These are phyloP conservation scores for Lichtheimia ramosa DNA, from an alignment of 371 early-diverging fungal species.

Conservation along the genomic window DNA sequence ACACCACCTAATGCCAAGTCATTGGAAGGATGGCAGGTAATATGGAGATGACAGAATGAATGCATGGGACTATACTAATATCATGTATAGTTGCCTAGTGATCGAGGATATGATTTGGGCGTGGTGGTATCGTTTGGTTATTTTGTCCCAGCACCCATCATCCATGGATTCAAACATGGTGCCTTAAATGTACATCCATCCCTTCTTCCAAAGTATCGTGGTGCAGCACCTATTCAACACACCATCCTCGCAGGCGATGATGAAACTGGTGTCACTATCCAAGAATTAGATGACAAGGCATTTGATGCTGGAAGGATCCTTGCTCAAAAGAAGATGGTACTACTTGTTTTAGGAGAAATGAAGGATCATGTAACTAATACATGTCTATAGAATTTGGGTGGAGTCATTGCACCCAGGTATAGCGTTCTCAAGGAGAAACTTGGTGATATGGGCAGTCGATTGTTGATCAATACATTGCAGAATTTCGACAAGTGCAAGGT, in stretches of 20 bases:
- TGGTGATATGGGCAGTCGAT: constrained; percentile 62
- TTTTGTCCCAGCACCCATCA: constrained; percentile 77
- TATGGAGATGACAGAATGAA: neutral
- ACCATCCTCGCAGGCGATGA: constrained; percentile 78
- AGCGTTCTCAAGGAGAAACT: constrained; percentile 35
- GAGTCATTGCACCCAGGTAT: constrained; percentile 21
- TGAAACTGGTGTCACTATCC: constrained; percentile 85
- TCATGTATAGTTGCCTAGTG: constrained; percentile 25
- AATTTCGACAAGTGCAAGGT: constrained; percentile 60
- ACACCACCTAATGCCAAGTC: constrained; percentile 27
- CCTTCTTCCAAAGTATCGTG: constrained; percentile 85
- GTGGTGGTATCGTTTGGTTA: constrained; percentile 93
- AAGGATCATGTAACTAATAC: neutral
- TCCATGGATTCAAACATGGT: constrained; percentile 66
- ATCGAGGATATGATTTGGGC: constrained; percentile 69
- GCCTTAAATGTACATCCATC: constrained; percentile 91
- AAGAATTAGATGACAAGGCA: constrained; percentile 71
- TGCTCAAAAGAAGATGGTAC: constrained; percentile 59
- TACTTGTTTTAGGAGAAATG: neutral
- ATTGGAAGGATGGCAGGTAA: constrained; percentile 31
- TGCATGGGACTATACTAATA: neutral
- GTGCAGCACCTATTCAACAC: constrained; percentile 91
- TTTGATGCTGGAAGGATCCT: constrained; percentile 91
- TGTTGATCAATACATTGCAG: constrained; percentile 62
- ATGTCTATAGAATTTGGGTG: constrained; percentile 2